A percentile compares a stretch with the other conserved stretches of the same genome.
Conservation (phyloP, 345 rosid species). For the Microcos paniculata region DNA sequence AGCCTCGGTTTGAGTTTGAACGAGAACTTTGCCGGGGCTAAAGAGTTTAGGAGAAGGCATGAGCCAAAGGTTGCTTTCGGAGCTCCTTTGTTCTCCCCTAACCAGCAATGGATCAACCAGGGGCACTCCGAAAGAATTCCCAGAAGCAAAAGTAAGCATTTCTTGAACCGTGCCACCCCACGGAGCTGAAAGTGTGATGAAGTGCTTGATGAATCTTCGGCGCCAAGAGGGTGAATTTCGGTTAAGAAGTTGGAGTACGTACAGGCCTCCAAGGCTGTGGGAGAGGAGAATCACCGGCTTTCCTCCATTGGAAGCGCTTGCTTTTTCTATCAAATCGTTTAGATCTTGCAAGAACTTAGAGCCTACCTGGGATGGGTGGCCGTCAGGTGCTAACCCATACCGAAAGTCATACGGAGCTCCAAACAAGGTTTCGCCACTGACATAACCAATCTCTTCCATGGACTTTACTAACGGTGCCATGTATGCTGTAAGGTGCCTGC, state of each 20-base stretch:
- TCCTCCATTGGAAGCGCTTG: slow-evolving; percentile 54
- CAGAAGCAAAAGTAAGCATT: slow-evolving; percentile 71
- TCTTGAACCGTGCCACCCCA: slow-evolving; percentile 74
- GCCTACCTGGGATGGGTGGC: slow-evolving; percentile 67
- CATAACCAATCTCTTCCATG: slow-evolving; percentile 57
- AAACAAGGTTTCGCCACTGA: slow-evolving; percentile 50
- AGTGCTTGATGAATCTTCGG: slow-evolving; percentile 58
- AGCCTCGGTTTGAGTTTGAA: slow-evolving; percentile 39
- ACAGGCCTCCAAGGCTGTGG: slow-evolving; percentile 90
- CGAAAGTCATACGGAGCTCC: slow-evolving; percentile 96
- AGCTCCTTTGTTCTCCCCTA: slow-evolving; percentile 68
- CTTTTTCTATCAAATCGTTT: slow-evolving; percentile 51
- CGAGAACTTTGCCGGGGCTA: slow-evolving; percentile 37
- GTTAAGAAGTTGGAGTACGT: slow-evolving; percentile 61
- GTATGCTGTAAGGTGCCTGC: slow-evolving; percentile 57
- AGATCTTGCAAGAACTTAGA: slow-evolving; percentile 64
- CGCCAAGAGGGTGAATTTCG: slow-evolving; percentile 68
- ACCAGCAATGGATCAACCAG: slow-evolving; percentile 75
- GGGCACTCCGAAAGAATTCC: slow-evolving; percentile 70
- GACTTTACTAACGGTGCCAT: slow-evolving; percentile 69
- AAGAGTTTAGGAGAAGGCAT: slow-evolving; percentile 61
- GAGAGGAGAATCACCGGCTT: slow-evolving; percentile 71
- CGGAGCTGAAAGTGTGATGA: slow-evolving; percentile 72
- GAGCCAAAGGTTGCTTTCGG: slow-evolving; percentile 88
- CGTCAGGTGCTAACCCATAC: slow-evolving; percentile 68